Evolutionary conservation across 768 basidiomycete species (phyloP).

Genomic region (Amylocystis lapponica): DNA sequence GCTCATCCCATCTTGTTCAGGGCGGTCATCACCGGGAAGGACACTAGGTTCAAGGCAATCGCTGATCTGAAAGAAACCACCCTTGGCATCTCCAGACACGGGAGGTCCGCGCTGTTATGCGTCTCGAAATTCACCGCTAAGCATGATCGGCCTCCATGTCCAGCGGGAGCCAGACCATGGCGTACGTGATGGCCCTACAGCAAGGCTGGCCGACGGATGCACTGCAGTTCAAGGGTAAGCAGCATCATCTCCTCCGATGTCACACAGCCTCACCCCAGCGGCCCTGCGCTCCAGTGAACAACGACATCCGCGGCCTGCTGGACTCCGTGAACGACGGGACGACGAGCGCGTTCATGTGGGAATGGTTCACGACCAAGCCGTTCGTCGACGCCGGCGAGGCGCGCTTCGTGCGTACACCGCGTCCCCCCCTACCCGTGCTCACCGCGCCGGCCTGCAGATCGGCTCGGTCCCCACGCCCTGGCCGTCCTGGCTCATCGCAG

Average conservation of each 20-base stretch:
- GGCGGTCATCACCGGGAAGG: constrained; percentile 89
- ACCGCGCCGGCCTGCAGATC: constrained; percentile 42
- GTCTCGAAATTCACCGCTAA: background rate
- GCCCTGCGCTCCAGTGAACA: constrained; percentile 48
- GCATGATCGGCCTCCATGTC: background rate
- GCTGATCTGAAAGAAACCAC: constrained; percentile 73
- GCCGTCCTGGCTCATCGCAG: constrained; percentile 96
- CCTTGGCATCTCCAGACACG: constrained; percentile 84
- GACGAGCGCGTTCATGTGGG: constrained; percentile 93
- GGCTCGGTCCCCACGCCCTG: constrained; percentile 88
- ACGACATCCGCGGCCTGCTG: constrained; percentile 76
- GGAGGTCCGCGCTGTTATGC: constrained; percentile 47
- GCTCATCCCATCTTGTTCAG: constrained; percentile 30
- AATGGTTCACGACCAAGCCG: constrained; percentile 87
- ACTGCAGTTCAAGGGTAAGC: constrained; percentile 65
- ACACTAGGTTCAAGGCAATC: constrained; percentile 65
- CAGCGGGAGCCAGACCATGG: constrained; percentile 90
- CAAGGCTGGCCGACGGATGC: constrained; percentile 69
- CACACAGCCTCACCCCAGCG: too few species aligned
- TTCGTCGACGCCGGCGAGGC: constrained; percentile 74
- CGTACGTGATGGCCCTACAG: constrained; percentile 87
- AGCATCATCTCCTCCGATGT: background rate
- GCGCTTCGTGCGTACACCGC: constrained; percentile 61
- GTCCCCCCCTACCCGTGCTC: background rate
- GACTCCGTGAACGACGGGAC: constrained; percentile 83